A percentile compares a stretch with the other conserved stretches of the same genome.
These are phyloP conservation scores for Trypanosoma brucei DNA, from an alignment of 208 protist genomes.

Conservation along the genomic window DNA sequence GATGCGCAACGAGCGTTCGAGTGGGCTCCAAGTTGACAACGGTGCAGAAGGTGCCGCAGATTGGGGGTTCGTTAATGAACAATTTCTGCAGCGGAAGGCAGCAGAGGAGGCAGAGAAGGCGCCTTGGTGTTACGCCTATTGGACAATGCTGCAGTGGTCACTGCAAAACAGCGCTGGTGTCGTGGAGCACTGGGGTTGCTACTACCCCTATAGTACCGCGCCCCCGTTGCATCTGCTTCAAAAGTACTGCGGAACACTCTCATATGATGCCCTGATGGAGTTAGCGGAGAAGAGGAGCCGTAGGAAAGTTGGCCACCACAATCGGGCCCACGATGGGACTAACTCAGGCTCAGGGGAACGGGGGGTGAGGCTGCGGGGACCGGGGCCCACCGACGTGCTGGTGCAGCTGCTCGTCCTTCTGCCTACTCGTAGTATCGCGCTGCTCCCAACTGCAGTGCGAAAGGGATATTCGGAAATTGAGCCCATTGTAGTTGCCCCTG, in stretches of 20 bases:
- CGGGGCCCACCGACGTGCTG: slow-evolving; percentile 65
- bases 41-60: slow-evolving; percentile 18
- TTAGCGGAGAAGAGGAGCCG: slow-evolving; percentile 36
- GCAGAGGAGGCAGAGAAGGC: slow-evolving; percentile 38
- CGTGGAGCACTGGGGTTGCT: slow-evolving; percentile 84
- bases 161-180: slow-evolving; percentile 82
- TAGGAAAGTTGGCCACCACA: slow-evolving; percentile 5
- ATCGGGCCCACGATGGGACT: neutral
- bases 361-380: neutral
- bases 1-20: slow-evolving; percentile 34
- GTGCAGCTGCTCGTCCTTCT: slow-evolving; percentile 79
- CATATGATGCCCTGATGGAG: slow-evolving; percentile 59
- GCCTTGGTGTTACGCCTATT: slow-evolving; percentile 82
- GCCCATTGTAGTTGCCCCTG: slow-evolving; percentile 47
- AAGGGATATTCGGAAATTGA: slow-evolving; percentile 64
- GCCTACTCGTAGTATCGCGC: slow-evolving; percentile 41
- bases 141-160: slow-evolving; percentile 89
- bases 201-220: slow-evolving; percentile 77
- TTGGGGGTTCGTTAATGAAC: slow-evolving; percentile 43
- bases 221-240: slow-evolving; percentile 59
- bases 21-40: slow-evolving; percentile 35
- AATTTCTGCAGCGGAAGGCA: slow-evolving; percentile 34
- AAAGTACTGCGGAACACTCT: slow-evolving; percentile 78
- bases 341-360: slow-evolving; percentile 19
- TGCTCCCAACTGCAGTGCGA: slow-evolving; percentile 61